Conservation (phyloP, 169 alveolate genomes). For the Plasmodium gaboni region DNA sequence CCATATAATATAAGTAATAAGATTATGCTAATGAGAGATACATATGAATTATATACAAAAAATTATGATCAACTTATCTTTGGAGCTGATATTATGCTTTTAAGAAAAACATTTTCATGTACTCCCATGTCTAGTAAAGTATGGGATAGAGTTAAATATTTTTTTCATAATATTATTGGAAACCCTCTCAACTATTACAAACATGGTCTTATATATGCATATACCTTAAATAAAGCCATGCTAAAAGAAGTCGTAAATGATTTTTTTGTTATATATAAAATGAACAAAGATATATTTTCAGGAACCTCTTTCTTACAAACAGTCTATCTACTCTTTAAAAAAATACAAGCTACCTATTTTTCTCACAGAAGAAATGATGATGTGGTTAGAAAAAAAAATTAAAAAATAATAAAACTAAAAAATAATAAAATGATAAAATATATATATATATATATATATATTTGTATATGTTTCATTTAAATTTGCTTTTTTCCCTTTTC, state of each 20-base stretch:
- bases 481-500: not conserved
- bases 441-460: not conserved
- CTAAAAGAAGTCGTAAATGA: constrained; percentile 22
- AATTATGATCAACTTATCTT: constrained; percentile 26
- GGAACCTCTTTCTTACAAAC: constrained; percentile 49
- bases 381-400: constrained; percentile 4
- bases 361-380: constrained; percentile 60
- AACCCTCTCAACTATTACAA: constrained; percentile 45
- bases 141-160: constrained; percentile 10
- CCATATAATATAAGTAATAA: constrained; percentile 52
- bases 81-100: constrained; percentile 37
- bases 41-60: constrained; percentile 33
- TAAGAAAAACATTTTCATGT: constrained; percentile 15
- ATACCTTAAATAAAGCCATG: constrained; percentile 17
- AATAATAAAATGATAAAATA: no score
- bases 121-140: not conserved
- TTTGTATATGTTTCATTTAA: not conserved
- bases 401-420: no score
- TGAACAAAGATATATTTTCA: constrained; percentile 14
- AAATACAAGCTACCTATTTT: constrained; percentile 21
- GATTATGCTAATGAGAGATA: constrained; percentile 53
- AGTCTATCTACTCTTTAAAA: constrained; percentile 34
- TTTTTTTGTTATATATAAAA: constrained; percentile 14
- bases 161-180: constrained; percentile 12
- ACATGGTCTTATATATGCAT: constrained; percentile 45